Base-by-base conservation (phyloP, 768 basidiomycete species). In the Pleurotus tuber-regium region DNA sequence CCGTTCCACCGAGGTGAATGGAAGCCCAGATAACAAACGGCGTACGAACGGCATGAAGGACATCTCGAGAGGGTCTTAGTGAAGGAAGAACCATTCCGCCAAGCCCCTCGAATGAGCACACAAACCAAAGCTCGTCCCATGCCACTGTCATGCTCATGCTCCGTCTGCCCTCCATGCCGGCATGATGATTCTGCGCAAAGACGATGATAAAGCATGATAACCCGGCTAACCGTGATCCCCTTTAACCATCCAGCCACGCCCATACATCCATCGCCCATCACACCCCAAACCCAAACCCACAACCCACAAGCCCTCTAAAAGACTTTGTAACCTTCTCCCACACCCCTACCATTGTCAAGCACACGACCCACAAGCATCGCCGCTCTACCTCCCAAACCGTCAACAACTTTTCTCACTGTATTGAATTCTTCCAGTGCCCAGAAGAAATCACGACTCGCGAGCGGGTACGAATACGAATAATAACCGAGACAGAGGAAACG, bases 371-470 rank as follows among this genome's bases (percentile, higher is more conserved):
- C 43, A 18, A n/a, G 25, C 26, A 47, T 31, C 46, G 19, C 46
- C 46, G 46, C 46, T 18, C 31, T 47, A 47, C n/a, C 46, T 47
- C 46, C 46, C 46, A 36, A 16, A n/a, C n/a, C n/a, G n/a, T 19
- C 35, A 36, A 14, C 35, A 14, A 36, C 35, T 36, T 36, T 36
- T 29, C 43, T 14, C 29, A 23, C 29, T 21, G 18, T 21, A 9
- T 33, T 47, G 35, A 36, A 36, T 14, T 16, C 16, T n/a, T 11
- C 16, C 25, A 26, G 14, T n/a, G n/a, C 24, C 43, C 24, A 19
- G 16, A 26, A 21, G 7, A 40, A 9, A 40, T 16, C 38, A 19
- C n/a, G 38, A 40, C 38, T 16, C 21, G 38, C 38, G 38, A 40
- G 38, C n/a, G 38, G 38, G 38, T 18, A 16, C 21, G n/a, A 8